These are phyloP conservation scores for Aspergillus udagawae DNA, from an alignment of 2,329 filamentous ascomycete genomes.

Conservation along the genomic window DNA sequence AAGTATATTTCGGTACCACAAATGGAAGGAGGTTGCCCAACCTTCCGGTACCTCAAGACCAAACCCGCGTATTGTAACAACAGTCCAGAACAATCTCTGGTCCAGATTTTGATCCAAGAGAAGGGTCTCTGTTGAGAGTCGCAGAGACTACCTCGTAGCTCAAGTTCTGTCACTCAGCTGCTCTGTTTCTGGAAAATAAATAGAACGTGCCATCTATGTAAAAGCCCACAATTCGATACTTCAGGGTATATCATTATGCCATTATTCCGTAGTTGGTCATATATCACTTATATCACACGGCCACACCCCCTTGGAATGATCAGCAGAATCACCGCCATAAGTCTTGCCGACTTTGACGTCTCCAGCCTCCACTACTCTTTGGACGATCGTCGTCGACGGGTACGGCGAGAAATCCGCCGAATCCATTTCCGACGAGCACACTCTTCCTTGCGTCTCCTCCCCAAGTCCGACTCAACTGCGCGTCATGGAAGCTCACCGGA, in stretches of 20 bases:
- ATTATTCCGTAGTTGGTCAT: conserved; percentile 2
- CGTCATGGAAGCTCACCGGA: conserved; percentile 45
- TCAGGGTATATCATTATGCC: conserved; percentile 9
- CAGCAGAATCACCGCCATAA: conserved; percentile 32
- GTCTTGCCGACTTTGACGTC: conserved; percentile 33
- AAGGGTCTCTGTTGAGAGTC: neutral
- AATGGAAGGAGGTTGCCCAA: neutral
- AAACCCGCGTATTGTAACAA: neutral
- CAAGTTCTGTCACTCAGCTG: too few relatives aligned
- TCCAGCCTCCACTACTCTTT: conserved; percentile 31
- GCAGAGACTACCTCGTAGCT: neutral
- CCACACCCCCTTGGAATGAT: neutral
- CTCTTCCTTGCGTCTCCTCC: conserved; percentile 57
- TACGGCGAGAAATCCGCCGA: conserved; percentile 63
- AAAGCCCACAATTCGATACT: neutral
- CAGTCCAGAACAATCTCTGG: neutral
- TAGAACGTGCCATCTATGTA: neutral
- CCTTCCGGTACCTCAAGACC: neutral
- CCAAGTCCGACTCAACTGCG: conserved; percentile 52
- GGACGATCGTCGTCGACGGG: conserved; percentile 48
- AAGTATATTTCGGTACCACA: neutral
- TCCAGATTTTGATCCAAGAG: neutral
- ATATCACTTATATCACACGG: neutral
- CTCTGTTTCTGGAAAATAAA: neutral
- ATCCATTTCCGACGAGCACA: conserved; percentile 64